phyloP scores from a whole-genome alignment of 306 rosid genomes.

The Cucurbita moschata region DNA sequence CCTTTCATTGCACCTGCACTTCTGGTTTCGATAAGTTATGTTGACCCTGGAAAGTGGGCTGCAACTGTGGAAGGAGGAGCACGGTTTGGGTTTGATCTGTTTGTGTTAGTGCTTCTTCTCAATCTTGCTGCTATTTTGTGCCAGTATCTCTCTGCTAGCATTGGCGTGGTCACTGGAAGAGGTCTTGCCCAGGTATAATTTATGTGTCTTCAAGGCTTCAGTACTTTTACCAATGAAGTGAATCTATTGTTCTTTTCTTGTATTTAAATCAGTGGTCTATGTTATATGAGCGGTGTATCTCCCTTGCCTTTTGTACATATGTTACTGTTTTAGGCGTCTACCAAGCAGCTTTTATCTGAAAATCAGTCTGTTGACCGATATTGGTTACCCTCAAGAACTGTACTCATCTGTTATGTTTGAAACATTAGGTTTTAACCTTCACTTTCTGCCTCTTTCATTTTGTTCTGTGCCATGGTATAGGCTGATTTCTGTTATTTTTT shows the following conservation, averaged over 20 bases:
- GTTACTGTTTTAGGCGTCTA: background rate
- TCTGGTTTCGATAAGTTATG: constrained; percentile 67
- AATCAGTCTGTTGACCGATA: background rate
- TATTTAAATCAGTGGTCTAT: background rate
- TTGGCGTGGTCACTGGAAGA: constrained; percentile 62
- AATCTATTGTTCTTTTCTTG: background rate
- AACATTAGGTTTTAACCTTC: background rate
- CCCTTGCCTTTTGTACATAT: background rate
- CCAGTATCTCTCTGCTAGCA: constrained; percentile 76
- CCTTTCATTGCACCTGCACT: constrained; percentile 54
- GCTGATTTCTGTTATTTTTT: background rate
- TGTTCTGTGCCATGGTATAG: background rate
- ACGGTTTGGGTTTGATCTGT: constrained; percentile 63
- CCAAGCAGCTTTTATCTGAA: background rate
- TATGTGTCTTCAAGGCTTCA: constrained; percentile 8
- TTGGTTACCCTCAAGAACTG: background rate
- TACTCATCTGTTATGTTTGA: background rate
- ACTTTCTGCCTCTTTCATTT: background rate
- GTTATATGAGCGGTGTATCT: background rate
- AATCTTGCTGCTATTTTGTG: constrained; percentile 83
- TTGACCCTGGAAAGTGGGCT: constrained; percentile 97
- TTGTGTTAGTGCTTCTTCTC: constrained; percentile 46
- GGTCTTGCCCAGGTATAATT: constrained; percentile 75
- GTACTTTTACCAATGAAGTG: background rate
- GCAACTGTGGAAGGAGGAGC: constrained; percentile 85